Evolutionary conservation across 306 rosid genomes (phyloP), one percentile per base, ranked within the genome.

Genomic region (Parietaria judaica): DNA sequence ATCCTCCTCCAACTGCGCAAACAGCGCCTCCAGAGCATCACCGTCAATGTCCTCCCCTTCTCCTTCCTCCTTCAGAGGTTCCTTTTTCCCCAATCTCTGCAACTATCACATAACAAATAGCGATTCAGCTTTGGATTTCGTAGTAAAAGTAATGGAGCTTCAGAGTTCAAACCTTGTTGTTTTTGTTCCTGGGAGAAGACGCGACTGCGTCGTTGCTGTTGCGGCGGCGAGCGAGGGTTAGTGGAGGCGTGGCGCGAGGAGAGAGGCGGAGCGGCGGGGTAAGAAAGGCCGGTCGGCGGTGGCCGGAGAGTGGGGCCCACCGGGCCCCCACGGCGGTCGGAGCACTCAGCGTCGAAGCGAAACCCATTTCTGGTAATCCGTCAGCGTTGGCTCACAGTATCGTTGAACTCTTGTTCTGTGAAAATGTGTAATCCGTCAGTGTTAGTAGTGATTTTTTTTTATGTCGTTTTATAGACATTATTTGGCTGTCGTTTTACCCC

Each of bases 1-100:
- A 76, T 92, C 96, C 54, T 92, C 88, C 79, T 84, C 95, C 47
- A 92, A 90, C 64, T 68, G 85, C 63, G 71, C 76, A 73, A 92
- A 92, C 11, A 92, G 87, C 16, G 81, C 71, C 78, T 88, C 98
- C 23, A 92, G 71, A 4, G 96, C 86, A 36, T 85, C 98, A 34
- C 68, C 89, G 1, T 83, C 94, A 17, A 68, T 52, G 35, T 75
- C 95, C 4, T 64, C 80, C 58, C 43, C 81, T 3, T 60, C 78
- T 51, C 47, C 82, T 17, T 61, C 75, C 12, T 56, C 74, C 8
- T 57, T 65, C 0, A 53, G 14, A 54, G 64, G 79, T 39, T 63
- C 81, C 43, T 66, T 70, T 8, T 36, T 71, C 49, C 74, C 65
- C 65, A 66, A 50, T 37, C 14, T 78, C 56, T 70, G 69, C 95